These are phyloP conservation scores for Moniliella sp. DNA, from an alignment of 1,284 basidiomycete species.

Conservation along the genomic window DNA sequence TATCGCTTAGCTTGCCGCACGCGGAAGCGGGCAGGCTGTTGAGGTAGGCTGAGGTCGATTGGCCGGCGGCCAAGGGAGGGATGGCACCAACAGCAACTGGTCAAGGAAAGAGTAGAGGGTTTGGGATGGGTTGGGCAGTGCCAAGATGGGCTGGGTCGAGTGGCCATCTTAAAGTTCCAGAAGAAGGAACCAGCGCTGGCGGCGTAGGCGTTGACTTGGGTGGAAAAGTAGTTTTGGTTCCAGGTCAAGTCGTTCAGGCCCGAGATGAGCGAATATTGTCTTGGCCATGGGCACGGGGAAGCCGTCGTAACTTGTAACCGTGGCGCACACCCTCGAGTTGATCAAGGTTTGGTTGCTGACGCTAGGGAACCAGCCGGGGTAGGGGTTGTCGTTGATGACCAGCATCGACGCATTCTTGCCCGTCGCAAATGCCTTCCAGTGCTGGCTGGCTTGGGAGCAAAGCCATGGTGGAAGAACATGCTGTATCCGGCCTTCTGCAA, in stretches of 20 bases:
- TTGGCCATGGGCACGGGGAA: constrained; percentile 14
- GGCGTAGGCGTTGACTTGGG: constrained; percentile 18
- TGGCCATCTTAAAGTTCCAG: constrained; percentile 12
- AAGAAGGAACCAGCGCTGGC: constrained; percentile 26
- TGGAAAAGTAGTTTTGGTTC: constrained; percentile 9
- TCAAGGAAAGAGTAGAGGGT: constrained; percentile 13
- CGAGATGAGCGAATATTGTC: constrained; percentile 17
- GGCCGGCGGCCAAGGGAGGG: constrained; percentile 5
- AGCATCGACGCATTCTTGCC: constrained; percentile 5
- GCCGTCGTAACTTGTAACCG: constrained; percentile 2
- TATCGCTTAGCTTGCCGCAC: too few relatives aligned
- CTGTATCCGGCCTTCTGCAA: constrained; percentile 10
- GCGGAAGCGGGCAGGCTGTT: not conserved
- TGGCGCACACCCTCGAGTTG: constrained; percentile 2
- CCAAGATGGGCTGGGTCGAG: constrained; percentile 6
- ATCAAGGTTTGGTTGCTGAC: not conserved
- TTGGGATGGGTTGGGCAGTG: constrained; percentile 5
- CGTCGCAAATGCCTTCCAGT: constrained; percentile 12
- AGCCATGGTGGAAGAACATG: constrained; percentile 24
- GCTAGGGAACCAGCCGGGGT: constrained; percentile 1
- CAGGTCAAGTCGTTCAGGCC: constrained; percentile 7
- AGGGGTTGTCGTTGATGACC: not conserved
- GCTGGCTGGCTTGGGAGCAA: constrained; percentile 2
- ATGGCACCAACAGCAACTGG: constrained; percentile 7
- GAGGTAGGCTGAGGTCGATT: not conserved